A percentile compares a stretch with the other conserved stretches of the same genome.
Evolutionary conservation across 23 red algal species (phyloP).

Genomic region (Gracilaria gracilis): DNA sequence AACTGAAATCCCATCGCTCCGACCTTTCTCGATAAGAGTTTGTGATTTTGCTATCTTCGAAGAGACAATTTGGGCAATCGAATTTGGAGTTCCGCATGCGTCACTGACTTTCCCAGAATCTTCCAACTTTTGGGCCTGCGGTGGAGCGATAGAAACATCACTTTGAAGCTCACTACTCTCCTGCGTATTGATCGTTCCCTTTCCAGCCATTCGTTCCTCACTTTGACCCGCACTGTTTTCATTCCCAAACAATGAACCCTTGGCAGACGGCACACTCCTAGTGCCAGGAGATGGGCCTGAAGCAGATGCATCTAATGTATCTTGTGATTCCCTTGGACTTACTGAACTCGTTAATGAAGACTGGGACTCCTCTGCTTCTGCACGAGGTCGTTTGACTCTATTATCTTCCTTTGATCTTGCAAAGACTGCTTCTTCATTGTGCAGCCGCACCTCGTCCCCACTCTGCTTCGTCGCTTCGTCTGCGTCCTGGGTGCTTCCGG

Average conservation of each 20-base stretch:
- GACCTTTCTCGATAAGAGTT: constrained; percentile 45
- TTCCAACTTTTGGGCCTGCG: neutral
- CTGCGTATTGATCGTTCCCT: neutral
- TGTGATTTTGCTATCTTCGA: constrained; percentile 23
- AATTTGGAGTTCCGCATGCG: neutral
- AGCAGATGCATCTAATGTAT: neutral
- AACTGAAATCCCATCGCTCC: constrained; percentile 38
- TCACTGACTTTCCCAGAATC: neutral
- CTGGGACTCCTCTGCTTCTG: neutral
- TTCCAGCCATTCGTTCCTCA: neutral
- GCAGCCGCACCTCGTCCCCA: neutral
- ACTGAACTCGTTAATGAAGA: neutral
- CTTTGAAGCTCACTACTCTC: neutral
- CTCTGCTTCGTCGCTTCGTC: neutral
- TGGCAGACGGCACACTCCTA: neutral
- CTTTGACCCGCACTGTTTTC: neutral
- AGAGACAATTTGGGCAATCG: constrained; percentile 4
- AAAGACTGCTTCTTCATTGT: neutral
- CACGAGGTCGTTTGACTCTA: neutral
- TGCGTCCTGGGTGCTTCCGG: neutral
- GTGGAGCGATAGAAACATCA: neutral
- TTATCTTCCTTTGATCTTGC: neutral
- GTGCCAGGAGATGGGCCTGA: no score
- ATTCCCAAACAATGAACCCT: neutral
- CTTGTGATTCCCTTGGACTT: neutral